phyloP scores from a whole-genome alignment of 2,329 filamentous ascomycete species.

The Cordyceps farinosa region DNA sequence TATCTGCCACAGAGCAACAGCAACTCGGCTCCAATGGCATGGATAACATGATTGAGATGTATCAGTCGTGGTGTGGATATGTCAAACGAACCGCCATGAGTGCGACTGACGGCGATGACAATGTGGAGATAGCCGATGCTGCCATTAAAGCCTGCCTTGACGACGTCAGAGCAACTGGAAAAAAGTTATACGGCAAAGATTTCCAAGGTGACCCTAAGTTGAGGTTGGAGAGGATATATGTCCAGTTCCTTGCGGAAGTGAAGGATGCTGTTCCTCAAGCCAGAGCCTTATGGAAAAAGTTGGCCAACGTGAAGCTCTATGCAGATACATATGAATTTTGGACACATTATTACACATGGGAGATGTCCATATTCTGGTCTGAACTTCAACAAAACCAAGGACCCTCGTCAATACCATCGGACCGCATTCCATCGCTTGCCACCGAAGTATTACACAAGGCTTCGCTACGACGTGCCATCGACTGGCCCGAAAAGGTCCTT shows the following conservation, averaged over 20 bases:
- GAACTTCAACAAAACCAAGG: constrained; percentile 24
- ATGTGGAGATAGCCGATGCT: constrained; percentile 84
- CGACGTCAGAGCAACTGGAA: constrained; percentile 76
- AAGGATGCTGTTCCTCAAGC: constrained; percentile 75
- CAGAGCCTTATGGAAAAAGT: constrained; percentile 69
- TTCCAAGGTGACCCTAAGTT: constrained; percentile 87
- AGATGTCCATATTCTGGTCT: constrained; percentile 64
- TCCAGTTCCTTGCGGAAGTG: constrained; percentile 85
- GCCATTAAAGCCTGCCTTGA: constrained; percentile 83
- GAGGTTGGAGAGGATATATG: constrained; percentile 84
- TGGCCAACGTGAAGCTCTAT: constrained; percentile 61
- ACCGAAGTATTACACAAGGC: constrained; percentile 75
- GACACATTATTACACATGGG: constrained; percentile 88
- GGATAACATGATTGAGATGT: constrained; percentile 84
- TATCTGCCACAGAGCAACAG: constrained; percentile 82
- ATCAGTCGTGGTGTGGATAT: constrained; percentile 92
- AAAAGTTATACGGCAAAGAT: constrained; percentile 65
- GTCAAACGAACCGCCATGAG: constrained; percentile 81
- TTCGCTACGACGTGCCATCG: constrained; percentile 57
- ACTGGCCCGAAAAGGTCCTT: constrained; percentile 74
- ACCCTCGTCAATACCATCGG: constrained; percentile 41
- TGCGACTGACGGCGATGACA: constrained; percentile 70
- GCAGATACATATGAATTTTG: constrained; percentile 88
- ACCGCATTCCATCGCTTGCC: constrained; percentile 58
- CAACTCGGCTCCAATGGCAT: constrained; percentile 82